Base-by-base conservation (phyloP, 78 protist species). In the Guillardia theta region DNA sequence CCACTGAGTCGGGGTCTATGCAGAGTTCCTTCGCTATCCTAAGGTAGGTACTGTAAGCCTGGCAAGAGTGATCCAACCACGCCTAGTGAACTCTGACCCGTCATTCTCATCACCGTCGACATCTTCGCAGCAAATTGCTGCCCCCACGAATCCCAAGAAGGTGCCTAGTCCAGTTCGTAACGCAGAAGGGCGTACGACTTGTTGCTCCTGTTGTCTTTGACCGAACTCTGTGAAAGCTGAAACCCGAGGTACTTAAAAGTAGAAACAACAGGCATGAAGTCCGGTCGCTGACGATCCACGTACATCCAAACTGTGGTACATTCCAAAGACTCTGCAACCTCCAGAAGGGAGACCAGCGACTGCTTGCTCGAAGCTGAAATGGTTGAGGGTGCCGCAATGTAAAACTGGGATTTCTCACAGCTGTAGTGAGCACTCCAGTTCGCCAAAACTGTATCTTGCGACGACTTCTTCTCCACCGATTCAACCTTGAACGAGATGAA, bases 271-370 rank as follows among this genome's bases (percentile, higher is more conserved):
- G 90, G 0, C 10, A 39, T 19, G 27, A 80, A 80, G 48, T 80
- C 90, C 53, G 46, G 53, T 24, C 90, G 90, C 53, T 12, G 19
- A 6, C 48, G 46, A 18, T 80, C 90, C 12, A 80, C 90, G 48
- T 44, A 44, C 90, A 80, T 80, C 90, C 90, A 80, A 1, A 30
- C 48, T 46, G 90, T 44, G 24, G 46, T 80, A 30, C 90, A 80
- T 36, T 80, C 50, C 19, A 80, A 24, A 18, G 46, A 39, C 50
- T 80, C 90, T 12, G 53, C 90, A 37, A 80, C 37, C 90, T 80
- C 90, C 90, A 80, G 27, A 30, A 80, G 48, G 48, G 90, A 80
- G 12, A 80, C 90, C n/a, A 80, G 90, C 10, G 90, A 80, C 46
- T 80, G 46, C 90, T 44, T 80, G 12, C 53, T 12, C 19, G 90